A percentile compares a stretch with the other conserved stretches of the same genome.
These are phyloP conservation scores for Xylaria longipes DNA, from an alignment of 495 filamentous ascomycete genomes.

Conservation along the genomic window DNA sequence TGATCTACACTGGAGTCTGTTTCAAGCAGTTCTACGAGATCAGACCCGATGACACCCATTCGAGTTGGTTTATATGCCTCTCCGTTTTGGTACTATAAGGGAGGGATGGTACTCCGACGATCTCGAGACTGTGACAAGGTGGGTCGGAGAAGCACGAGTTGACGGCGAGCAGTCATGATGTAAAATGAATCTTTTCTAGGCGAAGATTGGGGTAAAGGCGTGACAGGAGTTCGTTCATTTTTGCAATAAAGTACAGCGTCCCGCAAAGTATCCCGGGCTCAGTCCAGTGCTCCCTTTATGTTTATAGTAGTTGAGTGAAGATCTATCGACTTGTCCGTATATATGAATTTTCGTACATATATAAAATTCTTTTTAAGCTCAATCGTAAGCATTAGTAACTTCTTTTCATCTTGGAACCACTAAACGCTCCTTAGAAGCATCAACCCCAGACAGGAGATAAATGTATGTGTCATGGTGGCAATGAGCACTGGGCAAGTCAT, in stretches of 20 bases:
- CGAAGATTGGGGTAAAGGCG: slow-evolving; percentile 28
- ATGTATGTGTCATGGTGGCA: too few relatives aligned
- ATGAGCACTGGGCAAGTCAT: background rate
- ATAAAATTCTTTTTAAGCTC: background rate
- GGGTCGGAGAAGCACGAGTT: slow-evolving; percentile 16
- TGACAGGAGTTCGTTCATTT: slow-evolving; percentile 28
- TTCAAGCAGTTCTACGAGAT: background rate
- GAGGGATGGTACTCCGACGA: background rate
- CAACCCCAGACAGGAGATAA: background rate
- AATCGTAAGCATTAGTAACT: background rate
- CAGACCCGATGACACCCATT: background rate
- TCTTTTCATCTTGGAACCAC: too few relatives aligned
- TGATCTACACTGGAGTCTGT: background rate
- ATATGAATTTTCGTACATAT: background rate
- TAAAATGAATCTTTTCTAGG: slow-evolving; percentile 29
- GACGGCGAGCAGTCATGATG: slow-evolving; percentile 30
- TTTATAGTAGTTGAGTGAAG: background rate
- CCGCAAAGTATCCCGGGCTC: background rate
- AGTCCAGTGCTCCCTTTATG: background rate
- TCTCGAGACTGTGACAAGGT: slow-evolving; percentile 12
- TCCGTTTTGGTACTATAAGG: background rate
- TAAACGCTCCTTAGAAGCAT: background rate
- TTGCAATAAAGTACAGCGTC: slow-evolving; percentile 18
- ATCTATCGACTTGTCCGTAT: background rate
- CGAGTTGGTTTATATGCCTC: background rate